Evolutionary conservation across 2,329 filamentous ascomycete species (phyloP).

Genomic region (Neocucurbitaria cava): DNA sequence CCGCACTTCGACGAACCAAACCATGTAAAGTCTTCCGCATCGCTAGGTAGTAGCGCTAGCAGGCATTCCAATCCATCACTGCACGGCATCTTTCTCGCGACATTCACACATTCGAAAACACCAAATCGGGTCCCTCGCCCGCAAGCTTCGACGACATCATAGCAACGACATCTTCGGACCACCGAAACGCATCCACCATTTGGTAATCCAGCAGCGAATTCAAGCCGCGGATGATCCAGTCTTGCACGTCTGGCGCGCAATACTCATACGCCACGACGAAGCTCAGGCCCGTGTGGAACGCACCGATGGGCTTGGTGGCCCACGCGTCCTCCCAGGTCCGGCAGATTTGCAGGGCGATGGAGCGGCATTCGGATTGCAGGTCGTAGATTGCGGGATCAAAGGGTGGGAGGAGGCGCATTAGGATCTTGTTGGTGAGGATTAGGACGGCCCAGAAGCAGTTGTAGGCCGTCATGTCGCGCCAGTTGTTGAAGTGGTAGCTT

Average conservation of each 20-base stretch:
- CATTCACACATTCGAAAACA: slow-evolving; percentile 26
- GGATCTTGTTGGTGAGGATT: slow-evolving; percentile 39
- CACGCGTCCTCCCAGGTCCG: slow-evolving; percentile 47
- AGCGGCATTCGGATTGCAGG: slow-evolving; percentile 36
- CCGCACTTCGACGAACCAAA: too few relatives aligned
- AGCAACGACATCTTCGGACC: slow-evolving; percentile 34
- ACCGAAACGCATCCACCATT: slow-evolving; percentile 34
- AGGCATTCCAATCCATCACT: too few relatives aligned
- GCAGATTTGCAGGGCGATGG: slow-evolving; percentile 39
- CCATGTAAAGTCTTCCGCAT: too few relatives aligned
- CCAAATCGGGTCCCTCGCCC: slow-evolving; percentile 33
- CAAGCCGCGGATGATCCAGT: slow-evolving; percentile 35
- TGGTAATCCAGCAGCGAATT: slow-evolving; percentile 40
- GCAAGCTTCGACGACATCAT: slow-evolving; percentile 36
- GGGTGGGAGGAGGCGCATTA: slow-evolving; percentile 36
- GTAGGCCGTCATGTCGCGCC: slow-evolving; percentile 41
- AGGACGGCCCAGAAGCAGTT: slow-evolving; percentile 42
- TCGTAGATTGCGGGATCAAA: slow-evolving; percentile 26
- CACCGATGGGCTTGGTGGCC: slow-evolving; percentile 40
- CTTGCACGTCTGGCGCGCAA: slow-evolving; percentile 28
- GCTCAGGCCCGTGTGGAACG: slow-evolving; percentile 40
- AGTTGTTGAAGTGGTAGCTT: slow-evolving; percentile 38
- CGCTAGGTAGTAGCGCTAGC: too few relatives aligned
- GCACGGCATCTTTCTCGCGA: slow-evolving; percentile 7
- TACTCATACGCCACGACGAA: slow-evolving; percentile 45